Percentiles rank a stretch among this genome's conserved stretches.
Conservation (phyloP, 2,329 filamentous ascomycete species). For the Cercospora sesami region DNA sequence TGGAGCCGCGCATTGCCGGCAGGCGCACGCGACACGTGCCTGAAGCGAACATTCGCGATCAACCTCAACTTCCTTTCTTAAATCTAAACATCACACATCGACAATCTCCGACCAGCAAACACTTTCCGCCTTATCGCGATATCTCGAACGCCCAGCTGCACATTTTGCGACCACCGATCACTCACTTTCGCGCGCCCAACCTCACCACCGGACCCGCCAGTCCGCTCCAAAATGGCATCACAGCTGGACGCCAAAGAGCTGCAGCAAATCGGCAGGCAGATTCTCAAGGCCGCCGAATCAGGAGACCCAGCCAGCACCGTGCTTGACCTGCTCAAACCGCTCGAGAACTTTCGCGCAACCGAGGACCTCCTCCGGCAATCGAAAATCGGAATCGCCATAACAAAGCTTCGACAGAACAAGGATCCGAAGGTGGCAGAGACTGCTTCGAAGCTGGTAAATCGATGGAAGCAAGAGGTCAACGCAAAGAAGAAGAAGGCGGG, state of each 20-base stretch:
- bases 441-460: conserved; percentile 79
- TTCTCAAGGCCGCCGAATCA: conserved; percentile 74
- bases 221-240: conserved; percentile 25
- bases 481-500: conserved; percentile 40
- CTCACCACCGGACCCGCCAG: conserved; percentile 11
- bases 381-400: conserved; percentile 86
- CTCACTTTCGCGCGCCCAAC: not conserved
- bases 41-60: not conserved
- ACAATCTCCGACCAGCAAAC: not conserved
- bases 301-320: conserved; percentile 74
- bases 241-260: conserved; percentile 81
- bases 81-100: not conserved
- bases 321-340: conserved; percentile 72
- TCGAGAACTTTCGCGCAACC: conserved; percentile 76
- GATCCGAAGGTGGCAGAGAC: conserved; percentile 69
- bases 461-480: conserved; percentile 81
- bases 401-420: conserved; percentile 80
- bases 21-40: conserved; percentile 4
- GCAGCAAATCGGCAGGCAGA: conserved; percentile 70
- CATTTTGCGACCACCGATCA: not conserved
- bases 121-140: not conserved
- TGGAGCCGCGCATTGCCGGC: not conserved
- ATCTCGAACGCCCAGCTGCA: not conserved
- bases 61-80: conserved; percentile 3
- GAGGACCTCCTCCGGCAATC: conserved; percentile 89